Base-by-base conservation (phyloP, 2,329 filamentous ascomycete genomes). In the Teratosphaeria nubilosa region DNA sequence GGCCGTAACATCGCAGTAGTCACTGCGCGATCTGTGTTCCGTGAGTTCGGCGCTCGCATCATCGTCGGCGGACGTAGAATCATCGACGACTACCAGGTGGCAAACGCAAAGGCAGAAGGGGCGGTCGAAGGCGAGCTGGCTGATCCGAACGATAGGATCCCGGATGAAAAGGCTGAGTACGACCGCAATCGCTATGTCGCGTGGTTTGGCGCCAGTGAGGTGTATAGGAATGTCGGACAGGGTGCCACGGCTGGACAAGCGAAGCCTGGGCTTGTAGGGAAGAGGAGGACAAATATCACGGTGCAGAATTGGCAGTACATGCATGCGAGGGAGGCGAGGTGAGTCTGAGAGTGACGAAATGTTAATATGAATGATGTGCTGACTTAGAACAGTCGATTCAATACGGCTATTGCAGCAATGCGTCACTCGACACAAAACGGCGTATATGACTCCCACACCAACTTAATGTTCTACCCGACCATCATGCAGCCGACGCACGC, bases 111-210 rank as follows among this genome's bases (percentile, higher is more conserved):
- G 54, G 86, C 86, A 54, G 85, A 89, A 55, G 92, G 91, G 24
- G 86, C 86, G 27, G 81, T 90, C 2, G 92, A 96, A 72, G 94
- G 94, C 63, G 90, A 95, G 70, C 72, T 97, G 25, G 94, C 91
- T 20, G 94, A 97, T 69, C 92, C 92, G 0, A 87, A 91, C 60
- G 94, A 99, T 73, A 81, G 80, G 60, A 81, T 91, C 50, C 82
- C 91, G 27, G 81, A 82, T 9, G 78, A 80, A n/a, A 88, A 87
- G 45, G 87, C 95, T 70, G 80, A 86, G n/a, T 99, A 99, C 80
- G 96, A 99, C 79, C 91, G 92, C 76, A 99, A 99, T 70, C 91
- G 96, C 72, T 99, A 96, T 70, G 94, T 99, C 30, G 94, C 94
- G 30, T 99, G 94, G 94, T 91, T 96, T 72, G 94, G 94, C 54